Conservation (phyloP, 129 eudicot species). For the Saussurea involucrata region DNA sequence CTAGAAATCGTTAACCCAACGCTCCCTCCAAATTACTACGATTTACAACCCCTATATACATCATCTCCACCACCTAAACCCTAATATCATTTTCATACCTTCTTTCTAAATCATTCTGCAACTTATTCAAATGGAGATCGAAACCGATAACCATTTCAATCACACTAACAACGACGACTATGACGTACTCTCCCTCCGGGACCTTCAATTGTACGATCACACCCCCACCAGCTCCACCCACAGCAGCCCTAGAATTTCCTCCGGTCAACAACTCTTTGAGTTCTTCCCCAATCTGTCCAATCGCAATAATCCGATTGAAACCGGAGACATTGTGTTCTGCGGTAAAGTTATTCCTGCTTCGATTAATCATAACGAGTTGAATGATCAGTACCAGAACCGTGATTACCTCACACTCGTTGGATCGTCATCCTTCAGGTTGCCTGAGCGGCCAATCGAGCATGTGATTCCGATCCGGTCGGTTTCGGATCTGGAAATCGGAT, state of each 20-base stretch:
- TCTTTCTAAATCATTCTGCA: background rate
- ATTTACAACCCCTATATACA: background rate
- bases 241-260: slow-evolving; percentile 33
- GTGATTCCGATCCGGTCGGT: slow-evolving; percentile 19
- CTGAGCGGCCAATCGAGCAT: background rate
- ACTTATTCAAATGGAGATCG: background rate
- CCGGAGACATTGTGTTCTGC: slow-evolving; percentile 33
- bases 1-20: slow-evolving; percentile 12
- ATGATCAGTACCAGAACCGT: slow-evolving; percentile 22
- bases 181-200: slow-evolving; percentile 42
- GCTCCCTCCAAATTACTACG: background rate
- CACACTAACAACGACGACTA: background rate
- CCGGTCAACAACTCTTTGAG: slow-evolving; percentile 38
- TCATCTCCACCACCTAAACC: background rate
- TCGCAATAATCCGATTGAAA: background rate
- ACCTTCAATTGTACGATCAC: slow-evolving; percentile 36
- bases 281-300: slow-evolving; percentile 25
- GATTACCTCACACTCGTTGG: slow-evolving; percentile 16
- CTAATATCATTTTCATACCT: background rate
- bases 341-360: slow-evolving; percentile 25
- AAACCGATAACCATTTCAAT: background rate
- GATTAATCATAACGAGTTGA: background rate
- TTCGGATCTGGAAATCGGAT: slow-evolving; percentile 17
- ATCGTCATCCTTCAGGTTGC: slow-evolving; percentile 28
- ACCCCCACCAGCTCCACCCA: slow-evolving; percentile 17